A percentile compares a stretch with the other conserved stretches of the same genome.
Evolutionary conservation across 2,329 filamentous ascomycete species (phyloP).

Genomic region (Scedosporium boydii): DNA sequence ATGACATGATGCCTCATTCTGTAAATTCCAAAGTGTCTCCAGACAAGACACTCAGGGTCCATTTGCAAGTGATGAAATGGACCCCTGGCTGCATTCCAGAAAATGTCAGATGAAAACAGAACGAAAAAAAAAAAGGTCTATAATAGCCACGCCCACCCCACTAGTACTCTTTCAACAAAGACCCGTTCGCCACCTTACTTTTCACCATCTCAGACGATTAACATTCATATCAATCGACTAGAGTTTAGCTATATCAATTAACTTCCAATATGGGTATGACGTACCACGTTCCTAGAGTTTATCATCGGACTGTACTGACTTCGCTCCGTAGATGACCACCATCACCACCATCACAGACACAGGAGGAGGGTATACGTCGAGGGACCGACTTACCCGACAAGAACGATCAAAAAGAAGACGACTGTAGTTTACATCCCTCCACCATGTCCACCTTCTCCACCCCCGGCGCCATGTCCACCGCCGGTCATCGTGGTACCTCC

Average conservation of each 20-base stretch:
- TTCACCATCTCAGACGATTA: not conserved
- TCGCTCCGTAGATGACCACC: not conserved
- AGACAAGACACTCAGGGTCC: too few relatives aligned
- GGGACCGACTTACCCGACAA: slow-evolving; percentile 5
- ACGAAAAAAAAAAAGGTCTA: not conserved
- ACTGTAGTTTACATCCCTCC: not conserved
- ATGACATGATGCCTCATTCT: slow-evolving; percentile 1
- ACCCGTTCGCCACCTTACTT: not conserved
- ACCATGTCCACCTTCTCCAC: not conserved
- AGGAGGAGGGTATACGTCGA: slow-evolving; percentile 7
- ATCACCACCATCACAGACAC: not conserved
- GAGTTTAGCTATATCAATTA: not conserved
- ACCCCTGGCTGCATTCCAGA: too few relatives aligned
- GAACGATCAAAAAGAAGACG: slow-evolving; percentile 4
- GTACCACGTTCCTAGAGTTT: not conserved
- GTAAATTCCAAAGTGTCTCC: not conserved
- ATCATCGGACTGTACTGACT: not conserved
- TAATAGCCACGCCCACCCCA: not conserved
- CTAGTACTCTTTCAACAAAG: not conserved
- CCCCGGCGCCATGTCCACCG: not conserved
- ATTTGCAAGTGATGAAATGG: too few relatives aligned
- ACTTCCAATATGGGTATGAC: not conserved
- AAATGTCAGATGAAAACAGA: too few relatives aligned
- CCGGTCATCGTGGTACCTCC: slow-evolving; percentile 2
- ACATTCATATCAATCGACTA: not conserved